Percentiles rank a stretch among this genome's conserved stretches.
These are phyloP conservation scores for Spatholobus suberectus DNA, from an alignment of 306 rosid species.

Conservation along the genomic window DNA sequence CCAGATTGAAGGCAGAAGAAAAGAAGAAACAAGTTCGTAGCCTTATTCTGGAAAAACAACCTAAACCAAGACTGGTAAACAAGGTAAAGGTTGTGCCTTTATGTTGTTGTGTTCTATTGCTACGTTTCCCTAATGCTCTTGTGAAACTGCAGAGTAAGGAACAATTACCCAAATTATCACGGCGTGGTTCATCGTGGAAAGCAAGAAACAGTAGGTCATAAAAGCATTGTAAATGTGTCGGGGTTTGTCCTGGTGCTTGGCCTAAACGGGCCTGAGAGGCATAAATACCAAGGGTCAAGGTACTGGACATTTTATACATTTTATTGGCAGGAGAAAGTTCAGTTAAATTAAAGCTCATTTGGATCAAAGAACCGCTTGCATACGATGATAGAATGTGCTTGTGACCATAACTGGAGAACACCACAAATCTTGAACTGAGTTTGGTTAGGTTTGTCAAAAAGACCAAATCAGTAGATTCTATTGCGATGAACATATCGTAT, in stretches of 20 bases:
- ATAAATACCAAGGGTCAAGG: constrained; percentile 1
- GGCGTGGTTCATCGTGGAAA: constrained; percentile 61
- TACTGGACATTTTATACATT: background rate
- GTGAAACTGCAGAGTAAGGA: constrained; percentile 55
- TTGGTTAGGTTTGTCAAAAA: background rate
- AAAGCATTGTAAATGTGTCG: background rate
- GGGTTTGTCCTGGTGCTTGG: constrained; percentile 18
- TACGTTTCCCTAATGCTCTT: constrained; percentile 1
- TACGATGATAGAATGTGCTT: background rate
- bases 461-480: constrained; percentile 7
- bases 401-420: background rate
- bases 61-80: constrained; percentile 45
- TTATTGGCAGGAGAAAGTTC: background rate
- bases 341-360: constrained; percentile 8
- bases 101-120: background rate
- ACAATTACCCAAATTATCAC: constrained; percentile 45
- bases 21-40: constrained; percentile 63
- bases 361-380: background rate
- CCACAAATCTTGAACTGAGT: background rate
- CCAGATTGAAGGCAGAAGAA: constrained; percentile 88
- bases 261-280: background rate
- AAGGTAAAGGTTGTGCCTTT: constrained; percentile 11
- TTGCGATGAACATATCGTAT: background rate
- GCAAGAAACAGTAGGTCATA: constrained; percentile 51
- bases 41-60: constrained; percentile 52